Evolutionary conservation across 305 asterid genomes (phyloP).

Genomic region (Solanum chacoense): DNA sequence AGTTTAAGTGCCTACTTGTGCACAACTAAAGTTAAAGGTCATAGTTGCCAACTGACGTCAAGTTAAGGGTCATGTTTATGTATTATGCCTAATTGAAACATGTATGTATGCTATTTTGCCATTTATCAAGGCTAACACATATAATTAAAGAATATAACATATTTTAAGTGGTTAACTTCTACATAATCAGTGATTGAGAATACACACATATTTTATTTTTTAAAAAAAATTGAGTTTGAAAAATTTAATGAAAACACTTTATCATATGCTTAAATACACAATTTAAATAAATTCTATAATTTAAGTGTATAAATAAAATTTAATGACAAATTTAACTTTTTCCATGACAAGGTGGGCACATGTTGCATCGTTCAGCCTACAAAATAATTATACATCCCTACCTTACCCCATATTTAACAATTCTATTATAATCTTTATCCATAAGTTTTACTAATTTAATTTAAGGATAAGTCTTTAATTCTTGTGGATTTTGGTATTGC

Average conservation of each 20-base stretch:
- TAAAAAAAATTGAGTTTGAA: neutral
- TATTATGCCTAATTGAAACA: no score
- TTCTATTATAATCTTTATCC: neutral
- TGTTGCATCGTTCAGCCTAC: neutral
- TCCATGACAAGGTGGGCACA: neutral
- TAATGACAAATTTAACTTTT: neutral
- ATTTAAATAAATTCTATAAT: neutral
- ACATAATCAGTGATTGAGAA: neutral
- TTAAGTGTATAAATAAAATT: neutral
- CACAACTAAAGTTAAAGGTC: no score
- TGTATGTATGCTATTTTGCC: neutral
- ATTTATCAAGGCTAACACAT: neutral
- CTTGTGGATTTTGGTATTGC: neutral
- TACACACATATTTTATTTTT: neutral
- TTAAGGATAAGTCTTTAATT: neutral
- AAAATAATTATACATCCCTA: neutral
- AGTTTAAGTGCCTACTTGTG: no score
- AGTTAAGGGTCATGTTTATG: no score
- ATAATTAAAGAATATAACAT: neutral
- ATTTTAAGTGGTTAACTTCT: neutral
- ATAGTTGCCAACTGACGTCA: no score
- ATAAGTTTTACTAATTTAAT: neutral
- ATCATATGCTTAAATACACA: neutral
- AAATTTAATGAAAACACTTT: neutral
- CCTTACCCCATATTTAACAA: neutral